Evolutionary conservation across 371 early-diverging fungal genomes (phyloP).

Genomic region (Rhizopus delemar): DNA sequence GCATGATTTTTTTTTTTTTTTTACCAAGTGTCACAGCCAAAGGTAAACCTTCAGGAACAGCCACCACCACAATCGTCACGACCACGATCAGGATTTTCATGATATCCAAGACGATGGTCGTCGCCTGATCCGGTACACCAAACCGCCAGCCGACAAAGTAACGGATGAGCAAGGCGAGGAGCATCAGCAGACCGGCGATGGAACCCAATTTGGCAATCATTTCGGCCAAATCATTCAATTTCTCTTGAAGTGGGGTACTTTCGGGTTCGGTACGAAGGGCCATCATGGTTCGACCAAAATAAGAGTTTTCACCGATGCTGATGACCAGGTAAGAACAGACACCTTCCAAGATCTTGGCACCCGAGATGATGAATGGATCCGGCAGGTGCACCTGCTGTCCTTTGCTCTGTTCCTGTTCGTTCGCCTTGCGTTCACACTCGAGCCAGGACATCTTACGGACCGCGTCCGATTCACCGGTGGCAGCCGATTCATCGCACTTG

Average conservation of each 20-base stretch:
- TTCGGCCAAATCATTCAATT: constrained; percentile 69
- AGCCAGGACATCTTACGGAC: constrained; percentile 58
- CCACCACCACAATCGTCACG: constrained; percentile 69
- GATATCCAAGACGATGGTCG: constrained; percentile 44
- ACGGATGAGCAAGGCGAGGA: constrained; percentile 63
- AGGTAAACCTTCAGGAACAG: constrained; percentile 75
- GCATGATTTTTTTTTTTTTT: too few relatives aligned
- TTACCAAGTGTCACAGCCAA: constrained; percentile 67
- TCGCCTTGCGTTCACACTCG: constrained; percentile 20
- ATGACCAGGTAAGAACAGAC: constrained; percentile 73
- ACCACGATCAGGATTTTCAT: constrained; percentile 62
- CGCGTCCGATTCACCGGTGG: constrained; percentile 90
- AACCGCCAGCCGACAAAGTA: constrained; percentile 53
- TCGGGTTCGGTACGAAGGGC: constrained; percentile 56
- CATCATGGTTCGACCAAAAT: constrained; percentile 80
- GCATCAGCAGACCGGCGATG: constrained; percentile 67
- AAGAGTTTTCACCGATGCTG: constrained; percentile 70
- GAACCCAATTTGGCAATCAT: constrained; percentile 72
- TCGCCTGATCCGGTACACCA: constrained; percentile 26
- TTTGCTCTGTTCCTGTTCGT: background rate
- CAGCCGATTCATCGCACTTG: constrained; percentile 86
- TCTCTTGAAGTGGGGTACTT: constrained; percentile 72
- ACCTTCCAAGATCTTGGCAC: constrained; percentile 78
- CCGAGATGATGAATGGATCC: constrained; percentile 75
- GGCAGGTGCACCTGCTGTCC: constrained; percentile 5